Evolutionary conservation across 2,329 filamentous ascomycete species (phyloP).

Genomic region (Venturia aucupariae): DNA sequence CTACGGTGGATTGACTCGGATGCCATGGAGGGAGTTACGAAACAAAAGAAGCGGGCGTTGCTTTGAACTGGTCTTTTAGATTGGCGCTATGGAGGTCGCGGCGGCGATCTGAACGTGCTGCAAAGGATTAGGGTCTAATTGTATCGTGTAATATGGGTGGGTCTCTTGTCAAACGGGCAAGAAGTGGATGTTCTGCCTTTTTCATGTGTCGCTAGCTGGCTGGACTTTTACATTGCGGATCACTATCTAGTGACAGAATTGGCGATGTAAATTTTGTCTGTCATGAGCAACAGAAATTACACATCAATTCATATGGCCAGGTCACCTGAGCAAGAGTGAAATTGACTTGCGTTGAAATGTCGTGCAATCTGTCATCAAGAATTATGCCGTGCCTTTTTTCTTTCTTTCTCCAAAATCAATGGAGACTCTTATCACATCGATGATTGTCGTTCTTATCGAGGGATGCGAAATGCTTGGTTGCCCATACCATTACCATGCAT

Average conservation of each 20-base stretch:
- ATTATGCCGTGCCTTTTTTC: no score
- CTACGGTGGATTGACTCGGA: neutral
- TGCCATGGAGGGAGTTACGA: neutral
- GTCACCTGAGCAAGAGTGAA: neutral
- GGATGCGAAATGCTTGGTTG: no score
- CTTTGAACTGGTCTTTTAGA: neutral
- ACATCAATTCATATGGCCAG: neutral
- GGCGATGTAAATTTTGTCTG: neutral
- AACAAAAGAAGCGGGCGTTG: neutral
- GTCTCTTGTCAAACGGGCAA: neutral
- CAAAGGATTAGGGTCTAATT: neutral
- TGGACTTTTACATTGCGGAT: slow-evolving; percentile 1
- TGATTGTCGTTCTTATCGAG: no score
- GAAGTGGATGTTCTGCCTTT: neutral
- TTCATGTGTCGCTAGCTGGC: slow-evolving; percentile 2
- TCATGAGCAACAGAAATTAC: neutral
- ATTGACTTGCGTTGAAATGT: no score
- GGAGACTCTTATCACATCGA: no score
- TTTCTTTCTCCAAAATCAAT: no score
- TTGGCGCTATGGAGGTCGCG: neutral
- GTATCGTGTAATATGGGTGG: neutral
- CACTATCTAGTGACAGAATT: neutral
- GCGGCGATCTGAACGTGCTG: neutral
- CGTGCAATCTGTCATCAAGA: no score
- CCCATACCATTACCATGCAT: no score